A percentile compares a stretch with the other conserved stretches of the same genome.
phyloP scores from a whole-genome alignment of 192 early-diverging fungal species.

The Gaertneriomyces sp. region DNA sequence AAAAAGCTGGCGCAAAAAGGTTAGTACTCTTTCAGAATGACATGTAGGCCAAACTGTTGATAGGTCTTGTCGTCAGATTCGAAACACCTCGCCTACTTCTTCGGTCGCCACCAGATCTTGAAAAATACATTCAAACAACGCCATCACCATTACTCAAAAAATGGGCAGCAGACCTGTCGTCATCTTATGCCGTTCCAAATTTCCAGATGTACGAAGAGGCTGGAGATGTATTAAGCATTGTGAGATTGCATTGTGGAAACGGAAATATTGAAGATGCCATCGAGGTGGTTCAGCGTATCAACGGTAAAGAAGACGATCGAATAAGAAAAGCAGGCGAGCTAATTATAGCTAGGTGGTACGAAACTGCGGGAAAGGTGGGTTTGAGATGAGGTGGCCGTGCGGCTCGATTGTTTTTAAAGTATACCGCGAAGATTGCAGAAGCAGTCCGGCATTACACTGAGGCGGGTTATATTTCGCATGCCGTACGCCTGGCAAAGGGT shows the following conservation, averaged over 20 bases:
- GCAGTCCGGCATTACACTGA: slow-evolving; percentile 15
- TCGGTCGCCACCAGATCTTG: slow-evolving; percentile 27
- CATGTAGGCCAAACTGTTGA: not conserved
- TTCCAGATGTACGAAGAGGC: slow-evolving; percentile 45
- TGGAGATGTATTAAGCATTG: slow-evolving; percentile 45
- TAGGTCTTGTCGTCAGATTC: slow-evolving; percentile 5
- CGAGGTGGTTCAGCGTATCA: slow-evolving; percentile 34
- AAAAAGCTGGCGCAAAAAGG: slow-evolving; percentile 30
- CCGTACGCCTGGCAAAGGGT: slow-evolving; percentile 52
- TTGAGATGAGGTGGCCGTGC: too few species aligned
- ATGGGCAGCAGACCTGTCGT: too few species aligned
- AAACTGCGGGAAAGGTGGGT: too few species aligned
- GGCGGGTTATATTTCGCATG: slow-evolving; percentile 20
- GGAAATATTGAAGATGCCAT: slow-evolving; percentile 46
- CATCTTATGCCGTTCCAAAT: too few species aligned
- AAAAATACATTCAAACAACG: slow-evolving; percentile 30
- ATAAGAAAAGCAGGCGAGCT: too few species aligned
- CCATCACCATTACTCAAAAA: too few species aligned
- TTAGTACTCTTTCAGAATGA: not conserved
- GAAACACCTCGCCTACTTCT: slow-evolving; percentile 38
- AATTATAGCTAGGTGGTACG: too few species aligned
- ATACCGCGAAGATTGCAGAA: slow-evolving; percentile 13
- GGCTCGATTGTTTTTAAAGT: too few species aligned
- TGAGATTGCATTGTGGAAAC: slow-evolving; percentile 43
- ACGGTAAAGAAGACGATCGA: slow-evolving; percentile 10